These are phyloP conservation scores for Globisporangium uncinulatum DNA, from an alignment of 352 stramenopile genomes.

Conservation along the genomic window DNA sequence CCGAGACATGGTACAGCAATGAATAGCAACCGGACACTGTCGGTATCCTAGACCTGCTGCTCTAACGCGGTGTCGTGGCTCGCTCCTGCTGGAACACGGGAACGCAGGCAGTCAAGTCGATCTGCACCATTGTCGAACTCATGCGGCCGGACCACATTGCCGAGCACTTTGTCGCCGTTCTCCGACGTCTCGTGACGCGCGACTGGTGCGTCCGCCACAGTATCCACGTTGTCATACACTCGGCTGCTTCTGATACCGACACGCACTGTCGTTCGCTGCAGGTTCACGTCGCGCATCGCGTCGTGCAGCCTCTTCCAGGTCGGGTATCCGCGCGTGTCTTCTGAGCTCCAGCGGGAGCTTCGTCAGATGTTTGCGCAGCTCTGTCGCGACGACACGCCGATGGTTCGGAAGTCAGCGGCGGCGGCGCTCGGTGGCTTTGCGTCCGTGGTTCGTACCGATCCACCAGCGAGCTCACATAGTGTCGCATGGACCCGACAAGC, in stretches of 20 bases:
- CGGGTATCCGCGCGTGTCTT: slow-evolving; percentile 45
- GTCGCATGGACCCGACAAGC: neutral
- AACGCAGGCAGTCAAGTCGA: slow-evolving; percentile 78
- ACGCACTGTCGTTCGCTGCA: slow-evolving; percentile 3
- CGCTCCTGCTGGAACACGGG: neutral
- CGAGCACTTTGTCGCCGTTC: slow-evolving; percentile 90
- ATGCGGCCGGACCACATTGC: slow-evolving; percentile 86
- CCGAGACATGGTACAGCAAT: slow-evolving; percentile 67
- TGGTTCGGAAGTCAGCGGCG: slow-evolving; percentile 93
- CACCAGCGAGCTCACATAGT: neutral
- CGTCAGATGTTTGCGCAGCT: slow-evolving; percentile 91
- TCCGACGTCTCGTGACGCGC: slow-evolving; percentile 90
- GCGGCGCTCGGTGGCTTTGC: slow-evolving; percentile 88
- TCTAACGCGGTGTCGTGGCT: neutral
- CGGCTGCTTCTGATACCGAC: neutral
- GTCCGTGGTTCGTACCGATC: slow-evolving; percentile 26
- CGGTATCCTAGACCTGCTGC: too few species aligned
- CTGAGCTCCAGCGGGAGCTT: slow-evolving; percentile 77
- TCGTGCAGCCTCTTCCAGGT: slow-evolving; percentile 81
- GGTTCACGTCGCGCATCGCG: slow-evolving; percentile 83
- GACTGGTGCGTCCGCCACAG: slow-evolving; percentile 91
- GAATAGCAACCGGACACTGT: too few species aligned
- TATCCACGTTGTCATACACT: too few species aligned
- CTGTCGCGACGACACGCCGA: slow-evolving; percentile 96
- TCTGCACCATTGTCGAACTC: slow-evolving; percentile 82